A percentile compares a stretch with the other conserved stretches of the same genome.
phyloP scores from a whole-genome alignment of 2,329 filamentous ascomycete genomes.

The Hypoxylon sp. region DNA sequence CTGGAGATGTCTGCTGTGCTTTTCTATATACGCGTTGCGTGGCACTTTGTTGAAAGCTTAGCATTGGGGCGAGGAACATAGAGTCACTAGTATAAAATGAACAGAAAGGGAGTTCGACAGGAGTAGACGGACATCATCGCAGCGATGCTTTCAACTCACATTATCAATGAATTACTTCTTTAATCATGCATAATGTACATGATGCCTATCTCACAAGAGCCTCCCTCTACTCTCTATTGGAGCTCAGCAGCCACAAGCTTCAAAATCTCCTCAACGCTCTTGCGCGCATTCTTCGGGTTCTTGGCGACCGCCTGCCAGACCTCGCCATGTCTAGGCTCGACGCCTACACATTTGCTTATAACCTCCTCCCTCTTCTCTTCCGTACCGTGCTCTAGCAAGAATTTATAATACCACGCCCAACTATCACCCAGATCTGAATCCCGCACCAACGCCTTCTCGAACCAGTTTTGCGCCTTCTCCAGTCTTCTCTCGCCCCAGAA shows the following conservation, averaged over 20 bases:
- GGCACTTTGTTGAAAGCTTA: neutral
- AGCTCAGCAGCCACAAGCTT: slow-evolving; percentile 75
- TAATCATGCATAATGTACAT: neutral
- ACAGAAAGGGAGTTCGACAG: neutral
- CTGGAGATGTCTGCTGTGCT: neutral
- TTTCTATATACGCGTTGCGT: too few relatives aligned
- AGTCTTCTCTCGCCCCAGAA: slow-evolving; percentile 95
- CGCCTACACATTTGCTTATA: slow-evolving; percentile 81
- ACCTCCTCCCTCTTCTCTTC: slow-evolving; percentile 93
- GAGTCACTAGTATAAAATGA: neutral
- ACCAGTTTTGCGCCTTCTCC: slow-evolving; percentile 97
- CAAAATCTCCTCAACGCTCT: slow-evolving; percentile 83
- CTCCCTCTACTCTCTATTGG: slow-evolving; percentile 28
- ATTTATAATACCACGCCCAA: slow-evolving; percentile 99
- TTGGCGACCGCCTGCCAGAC: slow-evolving; percentile 90
- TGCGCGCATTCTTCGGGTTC: slow-evolving; percentile 83
- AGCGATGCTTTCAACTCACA: neutral
- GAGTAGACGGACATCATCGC: neutral
- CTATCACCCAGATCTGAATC: slow-evolving; percentile 91
- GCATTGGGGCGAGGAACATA: neutral
- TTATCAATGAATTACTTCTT: neutral
- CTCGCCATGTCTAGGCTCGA: slow-evolving; percentile 93
- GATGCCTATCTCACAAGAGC: neutral
- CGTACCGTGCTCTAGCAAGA: slow-evolving; percentile 91
- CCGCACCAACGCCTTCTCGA: slow-evolving; percentile 92